A percentile compares a stretch with the other conserved stretches of the same genome.
phyloP scores from a whole-genome alignment of 257 asterid genomes.

The Vinca minor region DNA sequence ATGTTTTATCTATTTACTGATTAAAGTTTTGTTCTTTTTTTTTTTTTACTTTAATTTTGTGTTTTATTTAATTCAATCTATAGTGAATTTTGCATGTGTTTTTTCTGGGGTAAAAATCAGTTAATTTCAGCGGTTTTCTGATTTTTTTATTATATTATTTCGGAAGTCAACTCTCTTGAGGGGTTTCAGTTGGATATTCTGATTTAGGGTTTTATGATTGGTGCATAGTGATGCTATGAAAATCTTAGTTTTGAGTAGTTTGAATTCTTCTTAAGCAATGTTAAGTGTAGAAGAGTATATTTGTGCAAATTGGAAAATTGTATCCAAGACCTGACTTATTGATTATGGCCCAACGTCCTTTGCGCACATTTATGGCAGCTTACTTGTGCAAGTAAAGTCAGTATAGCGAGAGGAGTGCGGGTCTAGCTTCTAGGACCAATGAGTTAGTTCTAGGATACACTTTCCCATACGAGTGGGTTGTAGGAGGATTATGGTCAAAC shows the following conservation, averaged over 20 bases:
- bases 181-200: background rate
- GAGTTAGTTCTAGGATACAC: too few species aligned
- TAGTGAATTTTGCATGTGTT: background rate
- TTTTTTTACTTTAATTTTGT: background rate
- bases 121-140: background rate
- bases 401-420: too few species aligned
- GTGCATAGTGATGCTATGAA: background rate
- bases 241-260: background rate
- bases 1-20: background rate
- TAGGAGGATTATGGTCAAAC: too few species aligned
- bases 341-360: too few species aligned
- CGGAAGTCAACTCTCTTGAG: too few species aligned
- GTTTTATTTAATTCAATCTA: background rate
- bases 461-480: too few species aligned
- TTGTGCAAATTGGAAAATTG: too few species aligned
- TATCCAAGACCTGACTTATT: too few species aligned
- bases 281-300: background rate
- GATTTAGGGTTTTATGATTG: background rate
- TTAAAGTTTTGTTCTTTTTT: conserved; percentile 6
- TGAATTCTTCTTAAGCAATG: background rate
- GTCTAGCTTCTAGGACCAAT: too few species aligned
- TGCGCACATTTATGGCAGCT: too few species aligned
- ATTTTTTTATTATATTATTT: background rate
- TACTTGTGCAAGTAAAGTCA: too few species aligned
- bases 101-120: background rate